These are phyloP conservation scores for Polysphondylium violaceum DNA, from an alignment of 78 protist genomes.

Conservation along the genomic window DNA sequence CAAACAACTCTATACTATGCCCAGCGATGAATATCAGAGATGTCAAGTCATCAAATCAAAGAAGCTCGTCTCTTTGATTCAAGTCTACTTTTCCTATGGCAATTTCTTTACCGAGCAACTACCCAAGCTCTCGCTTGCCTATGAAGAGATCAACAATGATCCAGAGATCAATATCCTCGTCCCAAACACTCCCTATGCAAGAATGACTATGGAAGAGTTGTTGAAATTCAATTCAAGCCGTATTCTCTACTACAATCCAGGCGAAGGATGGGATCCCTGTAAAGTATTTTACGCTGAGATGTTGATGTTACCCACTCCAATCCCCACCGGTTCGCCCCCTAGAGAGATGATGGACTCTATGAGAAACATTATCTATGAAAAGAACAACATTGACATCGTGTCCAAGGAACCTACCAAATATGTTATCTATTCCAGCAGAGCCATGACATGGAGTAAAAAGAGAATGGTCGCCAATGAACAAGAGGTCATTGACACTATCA, in stretches of 20 bases:
- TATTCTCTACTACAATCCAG: conserved; percentile 46
- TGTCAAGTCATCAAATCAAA: conserved; percentile 15
- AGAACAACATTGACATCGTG: neutral
- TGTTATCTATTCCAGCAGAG: conserved; percentile 5
- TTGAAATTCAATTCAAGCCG: neutral
- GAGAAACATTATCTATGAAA: conserved; percentile 2
- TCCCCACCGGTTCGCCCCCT: conserved; percentile 35
- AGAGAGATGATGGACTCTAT: neutral
- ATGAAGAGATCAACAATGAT: conserved; percentile 13
- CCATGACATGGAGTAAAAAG: neutral
- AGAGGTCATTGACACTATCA: neutral
- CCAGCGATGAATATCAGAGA: neutral
- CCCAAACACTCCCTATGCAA: conserved; percentile 15
- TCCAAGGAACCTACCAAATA: no score
- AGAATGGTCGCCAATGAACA: conserved; percentile 23
- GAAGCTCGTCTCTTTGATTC: conserved; percentile 2
- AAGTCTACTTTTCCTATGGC: conserved; percentile 29
- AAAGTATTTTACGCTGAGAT: conserved; percentile 11
- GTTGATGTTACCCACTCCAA: conserved; percentile 41
- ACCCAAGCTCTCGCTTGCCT: conserved; percentile 18
- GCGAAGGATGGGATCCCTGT: conserved; percentile 66
- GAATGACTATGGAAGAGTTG: conserved; percentile 17
- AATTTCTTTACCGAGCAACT: conserved; percentile 40
- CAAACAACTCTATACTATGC: neutral
- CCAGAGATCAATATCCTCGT: conserved; percentile 22